These are phyloP conservation scores for Apiotrichum brassicae DNA, from an alignment of 1,284 basidiomycete genomes.

Conservation along the genomic window DNA sequence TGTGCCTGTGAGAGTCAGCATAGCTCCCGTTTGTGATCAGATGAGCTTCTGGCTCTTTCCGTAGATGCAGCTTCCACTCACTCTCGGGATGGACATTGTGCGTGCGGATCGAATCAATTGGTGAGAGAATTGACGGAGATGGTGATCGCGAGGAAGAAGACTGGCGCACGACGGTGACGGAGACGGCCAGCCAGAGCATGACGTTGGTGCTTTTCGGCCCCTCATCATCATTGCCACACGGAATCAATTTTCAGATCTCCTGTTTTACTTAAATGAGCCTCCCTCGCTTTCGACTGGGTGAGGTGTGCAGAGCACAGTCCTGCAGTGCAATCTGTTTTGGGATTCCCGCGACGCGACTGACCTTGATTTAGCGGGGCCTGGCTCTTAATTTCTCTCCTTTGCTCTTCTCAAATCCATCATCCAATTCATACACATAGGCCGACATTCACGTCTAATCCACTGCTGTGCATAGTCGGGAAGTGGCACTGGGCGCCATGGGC, in stretches of 20 bases:
- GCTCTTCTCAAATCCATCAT: background rate
- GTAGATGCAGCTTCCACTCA: too few relatives aligned
- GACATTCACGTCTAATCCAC: too few relatives aligned
- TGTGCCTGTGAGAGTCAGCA: conserved; percentile 48
- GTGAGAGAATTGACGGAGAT: background rate
- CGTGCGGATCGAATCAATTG: background rate
- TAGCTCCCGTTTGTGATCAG: too few relatives aligned
- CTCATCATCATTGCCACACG: background rate
- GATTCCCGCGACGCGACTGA: conserved; percentile 13
- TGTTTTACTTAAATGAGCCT: too few relatives aligned
- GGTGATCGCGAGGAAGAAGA: too few relatives aligned
- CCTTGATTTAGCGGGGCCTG: background rate
- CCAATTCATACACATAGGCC: too few relatives aligned
- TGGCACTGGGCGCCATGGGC: conserved; percentile 70
- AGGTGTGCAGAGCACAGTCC: background rate
- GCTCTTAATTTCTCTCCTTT: background rate
- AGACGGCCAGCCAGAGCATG: background rate
- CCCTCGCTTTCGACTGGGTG: background rate
- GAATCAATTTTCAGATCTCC: background rate
- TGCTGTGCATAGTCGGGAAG: too few relatives aligned
- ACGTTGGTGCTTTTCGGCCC: background rate
- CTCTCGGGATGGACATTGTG: conserved; percentile 27
- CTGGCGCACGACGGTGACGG: background rate
- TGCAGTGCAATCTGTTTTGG: too few relatives aligned
- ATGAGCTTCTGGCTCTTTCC: too few relatives aligned